These are phyloP conservation scores for Cladorrhinum sp. DNA, from an alignment of 2,329 filamentous ascomycete genomes.

Conservation along the genomic window DNA sequence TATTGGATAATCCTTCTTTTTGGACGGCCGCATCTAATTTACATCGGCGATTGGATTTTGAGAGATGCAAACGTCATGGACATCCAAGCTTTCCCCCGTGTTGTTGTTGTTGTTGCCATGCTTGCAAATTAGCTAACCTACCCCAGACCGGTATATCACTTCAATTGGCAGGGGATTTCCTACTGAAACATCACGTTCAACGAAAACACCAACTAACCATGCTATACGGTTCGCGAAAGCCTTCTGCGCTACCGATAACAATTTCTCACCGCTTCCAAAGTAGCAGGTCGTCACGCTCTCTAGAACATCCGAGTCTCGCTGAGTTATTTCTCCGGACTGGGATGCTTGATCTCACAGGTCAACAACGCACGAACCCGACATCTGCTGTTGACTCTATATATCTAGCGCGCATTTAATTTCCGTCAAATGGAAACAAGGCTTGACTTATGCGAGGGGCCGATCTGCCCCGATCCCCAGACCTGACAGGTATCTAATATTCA, in stretches of 20 bases:
- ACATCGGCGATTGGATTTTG: background rate
- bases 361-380: background rate
- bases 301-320: background rate
- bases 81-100: too few relatives aligned
- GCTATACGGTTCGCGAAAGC: background rate
- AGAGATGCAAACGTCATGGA: too few relatives aligned
- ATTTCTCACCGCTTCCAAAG: background rate
- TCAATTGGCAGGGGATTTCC: background rate
- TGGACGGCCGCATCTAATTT: background rate
- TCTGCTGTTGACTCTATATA: slow-evolving; percentile 1
- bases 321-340: slow-evolving; percentile 6
- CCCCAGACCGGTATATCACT: background rate
- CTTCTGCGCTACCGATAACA: background rate
- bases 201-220: background rate
- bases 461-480: background rate
- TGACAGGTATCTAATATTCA: slow-evolving; percentile 3
- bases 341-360: background rate
- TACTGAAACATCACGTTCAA: background rate
- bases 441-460: background rate
- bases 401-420: slow-evolving; percentile 8
- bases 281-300: background rate
- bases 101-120: background rate
- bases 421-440: slow-evolving; percentile 1
- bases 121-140: background rate
- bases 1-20: background rate